Percentiles rank a stretch among this genome's conserved stretches.
These are phyloP conservation scores for Nelumbo lutea DNA, from an alignment of 164 flowering plant species.

Conservation along the genomic window DNA sequence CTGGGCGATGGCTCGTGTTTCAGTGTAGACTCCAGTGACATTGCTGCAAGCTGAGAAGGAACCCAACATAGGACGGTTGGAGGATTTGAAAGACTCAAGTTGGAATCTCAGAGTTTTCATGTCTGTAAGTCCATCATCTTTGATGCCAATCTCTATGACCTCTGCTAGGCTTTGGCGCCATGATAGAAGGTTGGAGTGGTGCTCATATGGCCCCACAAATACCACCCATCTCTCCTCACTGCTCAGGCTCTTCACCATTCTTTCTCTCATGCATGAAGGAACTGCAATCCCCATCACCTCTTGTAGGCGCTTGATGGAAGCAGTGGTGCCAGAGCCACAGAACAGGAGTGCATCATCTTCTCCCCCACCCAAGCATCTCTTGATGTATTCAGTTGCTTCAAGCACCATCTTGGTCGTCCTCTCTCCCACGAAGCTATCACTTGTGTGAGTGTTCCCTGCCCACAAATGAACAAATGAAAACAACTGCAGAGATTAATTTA, in stretches of 20 bases:
- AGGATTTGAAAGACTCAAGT: no score
- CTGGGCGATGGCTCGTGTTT: no score
- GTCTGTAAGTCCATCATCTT: no score
- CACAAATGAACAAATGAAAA: neutral
- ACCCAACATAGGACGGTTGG: no score
- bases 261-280: conserved; percentile 39
- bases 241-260: conserved; percentile 22
- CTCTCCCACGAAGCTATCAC: conserved; percentile 31
- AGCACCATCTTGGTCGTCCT: conserved; percentile 39
- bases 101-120: no score
- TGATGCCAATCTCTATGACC: no score
- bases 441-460: conserved; percentile 39
- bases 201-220: conserved; percentile 26
- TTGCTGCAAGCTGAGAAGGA: no score
- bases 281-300: conserved; percentile 17
- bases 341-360: conserved; percentile 43
- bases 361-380: conserved; percentile 46
- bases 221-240: conserved; percentile 53
- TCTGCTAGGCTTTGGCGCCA: no score
- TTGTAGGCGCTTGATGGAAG: conserved; percentile 46
- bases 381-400: conserved; percentile 47
- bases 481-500: no score
- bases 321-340: conserved; percentile 61
- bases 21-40: no score
- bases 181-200: conserved; percentile 42